Conservation (phyloP, 257 asterid genomes). For the Capsicum baccatum region DNA sequence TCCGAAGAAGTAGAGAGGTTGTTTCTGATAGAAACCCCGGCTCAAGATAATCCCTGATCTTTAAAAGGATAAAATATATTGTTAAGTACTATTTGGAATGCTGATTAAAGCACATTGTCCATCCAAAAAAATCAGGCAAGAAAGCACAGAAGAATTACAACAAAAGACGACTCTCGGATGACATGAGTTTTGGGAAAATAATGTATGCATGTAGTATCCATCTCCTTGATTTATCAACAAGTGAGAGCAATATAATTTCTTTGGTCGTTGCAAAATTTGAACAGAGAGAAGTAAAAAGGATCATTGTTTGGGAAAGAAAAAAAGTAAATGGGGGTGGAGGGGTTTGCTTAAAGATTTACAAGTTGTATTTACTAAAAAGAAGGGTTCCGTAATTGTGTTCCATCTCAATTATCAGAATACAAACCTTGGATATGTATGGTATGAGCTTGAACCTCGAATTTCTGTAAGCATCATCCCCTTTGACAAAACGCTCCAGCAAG, state of each 20-base stretch:
- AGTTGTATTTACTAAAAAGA: no score
- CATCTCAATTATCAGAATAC: conserved; percentile 26
- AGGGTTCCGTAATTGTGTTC: conserved; percentile 26
- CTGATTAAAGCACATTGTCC: conserved; percentile 20
- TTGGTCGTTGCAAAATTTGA: background rate
- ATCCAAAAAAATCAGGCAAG: background rate
- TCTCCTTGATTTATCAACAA: conserved; percentile 2
- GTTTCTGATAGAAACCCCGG: no score
- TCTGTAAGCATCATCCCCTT: conserved; percentile 92
- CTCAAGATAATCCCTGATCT: no score
- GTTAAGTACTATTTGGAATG: background rate
- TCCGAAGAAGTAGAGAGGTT: no score
- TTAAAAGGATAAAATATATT: background rate
- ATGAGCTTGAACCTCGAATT: conserved; percentile 99
- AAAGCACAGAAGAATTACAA: background rate
- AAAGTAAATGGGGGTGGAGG: no score
- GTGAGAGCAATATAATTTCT: background rate
- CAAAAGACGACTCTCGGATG: background rate
- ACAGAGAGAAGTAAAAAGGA: no score
- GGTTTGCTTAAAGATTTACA: no score
- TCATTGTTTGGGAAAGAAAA: no score
- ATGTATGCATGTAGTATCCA: background rate
- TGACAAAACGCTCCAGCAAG: conserved; percentile 84
- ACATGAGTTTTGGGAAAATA: background rate
- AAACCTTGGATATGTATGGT: conserved; percentile 93